These are phyloP conservation scores for Teratosphaeria viscida DNA, from an alignment of 2,329 filamentous ascomycete genomes.

Conservation along the genomic window DNA sequence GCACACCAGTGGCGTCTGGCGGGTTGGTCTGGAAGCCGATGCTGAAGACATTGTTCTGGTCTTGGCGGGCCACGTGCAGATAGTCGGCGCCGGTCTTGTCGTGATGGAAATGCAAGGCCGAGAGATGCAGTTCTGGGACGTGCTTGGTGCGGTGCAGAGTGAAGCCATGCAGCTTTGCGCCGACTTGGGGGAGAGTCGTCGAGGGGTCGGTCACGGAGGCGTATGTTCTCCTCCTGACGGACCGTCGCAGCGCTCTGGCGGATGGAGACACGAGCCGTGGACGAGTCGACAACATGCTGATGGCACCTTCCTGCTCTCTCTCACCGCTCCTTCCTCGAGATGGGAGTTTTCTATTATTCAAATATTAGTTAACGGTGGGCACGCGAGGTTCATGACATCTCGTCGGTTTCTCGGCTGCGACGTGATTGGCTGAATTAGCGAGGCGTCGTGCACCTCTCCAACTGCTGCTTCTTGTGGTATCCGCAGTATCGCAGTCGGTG, in stretches of 20 bases:
- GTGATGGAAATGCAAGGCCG: slow-evolving; percentile 80
- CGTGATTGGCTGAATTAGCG: not conserved
- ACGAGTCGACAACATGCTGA: slow-evolving; percentile 12
- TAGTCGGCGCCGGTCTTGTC: slow-evolving; percentile 95
- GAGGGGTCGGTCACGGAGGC: slow-evolving; percentile 66
- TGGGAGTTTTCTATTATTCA: too few species aligned
- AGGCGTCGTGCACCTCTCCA: not conserved
- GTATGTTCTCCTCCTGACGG: slow-evolving; percentile 23
- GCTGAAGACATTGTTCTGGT: slow-evolving; percentile 98
- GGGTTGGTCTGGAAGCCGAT: slow-evolving; percentile 99
- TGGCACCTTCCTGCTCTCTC: not conserved
- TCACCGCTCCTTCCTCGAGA: not conserved
- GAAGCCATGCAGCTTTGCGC: slow-evolving; percentile 86
- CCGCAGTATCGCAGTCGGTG: too few species aligned
- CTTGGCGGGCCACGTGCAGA: slow-evolving; percentile 85
- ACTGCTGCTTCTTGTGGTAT: too few species aligned
- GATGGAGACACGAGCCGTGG: slow-evolving; percentile 14
- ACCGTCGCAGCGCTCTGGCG: slow-evolving; percentile 6
- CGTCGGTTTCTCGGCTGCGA: not conserved
- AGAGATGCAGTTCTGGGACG: slow-evolving; percentile 87
- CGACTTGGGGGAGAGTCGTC: slow-evolving; percentile 63
- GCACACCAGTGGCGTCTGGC: slow-evolving; percentile 88
- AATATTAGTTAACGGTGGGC: not conserved
- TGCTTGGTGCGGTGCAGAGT: slow-evolving; percentile 81
- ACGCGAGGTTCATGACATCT: not conserved